These are phyloP conservation scores for Diaporthe helianthi DNA, from an alignment of 2,329 filamentous ascomycete species.

Conservation along the genomic window DNA sequence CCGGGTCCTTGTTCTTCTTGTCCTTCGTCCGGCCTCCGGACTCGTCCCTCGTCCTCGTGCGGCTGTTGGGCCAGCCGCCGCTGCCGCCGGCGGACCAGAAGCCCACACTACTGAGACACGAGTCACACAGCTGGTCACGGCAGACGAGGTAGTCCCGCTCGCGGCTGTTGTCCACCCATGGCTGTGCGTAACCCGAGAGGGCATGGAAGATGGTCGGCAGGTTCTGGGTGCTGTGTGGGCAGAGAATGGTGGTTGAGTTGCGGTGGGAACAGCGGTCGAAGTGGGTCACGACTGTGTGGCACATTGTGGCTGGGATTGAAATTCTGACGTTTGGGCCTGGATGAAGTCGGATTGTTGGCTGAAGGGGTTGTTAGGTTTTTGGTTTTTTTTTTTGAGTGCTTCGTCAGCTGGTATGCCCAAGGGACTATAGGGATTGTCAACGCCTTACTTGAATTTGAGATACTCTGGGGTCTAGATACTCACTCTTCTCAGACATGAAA, in stretches of 20 bases:
- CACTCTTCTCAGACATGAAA: neutral
- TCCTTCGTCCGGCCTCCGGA: neutral
- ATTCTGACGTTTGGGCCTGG: neutral
- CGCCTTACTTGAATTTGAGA: neutral
- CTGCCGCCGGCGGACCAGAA: neutral
- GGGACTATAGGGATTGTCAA: neutral
- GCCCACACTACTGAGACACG: neutral
- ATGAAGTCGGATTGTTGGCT: too few relatives aligned
- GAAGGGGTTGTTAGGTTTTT: neutral
- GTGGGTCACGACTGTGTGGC: neutral
- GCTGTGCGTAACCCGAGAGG: neutral
- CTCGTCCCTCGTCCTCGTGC: neutral
- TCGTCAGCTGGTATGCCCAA: neutral
- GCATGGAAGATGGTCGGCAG: neutral
- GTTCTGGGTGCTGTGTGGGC: neutral
- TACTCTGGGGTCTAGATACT: neutral
- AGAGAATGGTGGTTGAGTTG: neutral
- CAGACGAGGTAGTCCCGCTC: neutral
- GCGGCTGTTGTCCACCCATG: neutral
- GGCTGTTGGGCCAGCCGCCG: neutral
- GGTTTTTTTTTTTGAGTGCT: too few relatives aligned
- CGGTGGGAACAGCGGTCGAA: constrained; percentile 4
- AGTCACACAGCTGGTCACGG: neutral
- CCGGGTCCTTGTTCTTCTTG: neutral
- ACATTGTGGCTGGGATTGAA: neutral